phyloP scores from a whole-genome alignment of 73 alveolate genomes.

The Blepharisma japonicum region DNA sequence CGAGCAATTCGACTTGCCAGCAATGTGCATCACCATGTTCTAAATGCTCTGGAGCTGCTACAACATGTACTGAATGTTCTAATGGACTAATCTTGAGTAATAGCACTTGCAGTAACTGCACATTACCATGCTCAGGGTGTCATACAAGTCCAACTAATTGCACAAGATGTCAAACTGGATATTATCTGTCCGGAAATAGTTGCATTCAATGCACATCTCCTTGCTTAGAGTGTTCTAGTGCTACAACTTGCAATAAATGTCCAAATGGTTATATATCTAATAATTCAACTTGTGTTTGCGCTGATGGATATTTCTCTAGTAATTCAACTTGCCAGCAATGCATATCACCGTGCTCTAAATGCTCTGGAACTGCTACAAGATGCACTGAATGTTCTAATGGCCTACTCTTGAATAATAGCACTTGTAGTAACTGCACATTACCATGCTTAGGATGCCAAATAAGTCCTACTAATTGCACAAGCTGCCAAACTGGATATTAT shows the following conservation, averaged over 20 bases:
- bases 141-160: background rate
- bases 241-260: background rate
- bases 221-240: no score
- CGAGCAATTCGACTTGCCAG: background rate
- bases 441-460: no score
- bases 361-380: no score
- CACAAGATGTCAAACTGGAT: background rate
- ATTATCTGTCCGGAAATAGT: background rate
- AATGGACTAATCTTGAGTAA: background rate
- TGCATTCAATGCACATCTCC: background rate
- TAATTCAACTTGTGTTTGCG: no score
- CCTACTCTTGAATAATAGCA: no score
- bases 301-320: no score
- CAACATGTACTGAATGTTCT: background rate
- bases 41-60: no score
- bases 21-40: no score
- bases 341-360: no score
- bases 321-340: no score
- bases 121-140: background rate
- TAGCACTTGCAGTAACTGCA: background rate
- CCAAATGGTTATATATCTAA: background rate
- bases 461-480: background rate
- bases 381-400: no score
- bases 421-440: no score
- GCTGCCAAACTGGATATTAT: background rate